Percentiles rank a stretch among this genome's conserved stretches.
These are phyloP conservation scores for Xylaria sp. DNA, from an alignment of 2,329 filamentous ascomycete genomes.

Conservation along the genomic window DNA sequence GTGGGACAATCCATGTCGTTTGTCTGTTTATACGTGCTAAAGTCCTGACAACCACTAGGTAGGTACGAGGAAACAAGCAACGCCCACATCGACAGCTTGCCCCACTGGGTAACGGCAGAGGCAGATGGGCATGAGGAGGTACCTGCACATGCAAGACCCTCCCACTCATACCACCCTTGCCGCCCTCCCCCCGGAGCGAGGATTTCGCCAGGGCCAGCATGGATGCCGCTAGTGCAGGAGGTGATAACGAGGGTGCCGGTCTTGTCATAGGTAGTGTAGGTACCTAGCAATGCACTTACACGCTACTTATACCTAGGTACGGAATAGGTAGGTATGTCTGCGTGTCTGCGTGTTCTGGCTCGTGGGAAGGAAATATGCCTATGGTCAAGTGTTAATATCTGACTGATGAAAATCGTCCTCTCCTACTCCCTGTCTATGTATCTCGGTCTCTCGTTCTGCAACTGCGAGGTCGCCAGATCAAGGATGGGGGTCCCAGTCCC, in stretches of 20 bases:
- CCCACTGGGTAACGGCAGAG: constrained; percentile 18
- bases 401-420: neutral
- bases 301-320: neutral
- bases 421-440: neutral
- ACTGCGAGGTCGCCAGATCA: constrained; percentile 25
- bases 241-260: constrained; percentile 13
- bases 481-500: constrained; percentile 20
- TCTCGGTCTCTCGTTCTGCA: neutral
- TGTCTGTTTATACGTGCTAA: constrained; percentile 8
- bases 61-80: constrained; percentile 19
- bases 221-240: constrained; percentile 20
- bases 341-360: constrained; percentile 7
- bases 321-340: constrained; percentile 7
- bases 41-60: constrained; percentile 12
- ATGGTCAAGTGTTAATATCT: constrained; percentile 6
- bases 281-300: neutral
- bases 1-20: constrained; percentile 12
- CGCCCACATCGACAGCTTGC: constrained; percentile 13
- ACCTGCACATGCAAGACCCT: constrained; percentile 25
- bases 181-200: constrained; percentile 9
- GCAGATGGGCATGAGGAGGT: constrained; percentile 5
- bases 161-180: constrained; percentile 8
- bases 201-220: constrained; percentile 17
- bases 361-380: constrained; percentile 9
- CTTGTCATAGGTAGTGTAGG: neutral